Evolutionary conservation across 139 green algal species (phyloP), one percentile per base, ranked within the genome.

Genomic region (Chlamydomonas sphaeroides): DNA sequence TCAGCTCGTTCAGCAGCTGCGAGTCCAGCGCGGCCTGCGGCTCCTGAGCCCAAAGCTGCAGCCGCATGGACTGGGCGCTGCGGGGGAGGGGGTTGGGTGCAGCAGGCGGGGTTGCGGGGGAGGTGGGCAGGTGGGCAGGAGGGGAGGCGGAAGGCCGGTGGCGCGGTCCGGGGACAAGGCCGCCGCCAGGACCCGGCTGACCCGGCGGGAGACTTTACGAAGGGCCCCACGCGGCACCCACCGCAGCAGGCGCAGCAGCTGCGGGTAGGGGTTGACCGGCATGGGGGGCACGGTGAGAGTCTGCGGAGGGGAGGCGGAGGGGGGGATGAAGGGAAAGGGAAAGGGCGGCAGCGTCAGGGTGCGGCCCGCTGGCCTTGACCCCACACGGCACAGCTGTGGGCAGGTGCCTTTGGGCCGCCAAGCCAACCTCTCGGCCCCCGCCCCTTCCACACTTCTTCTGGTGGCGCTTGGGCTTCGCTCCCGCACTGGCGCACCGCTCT

Each of bases 231-330:
- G n/a, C n/a, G n/a, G n/a, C n/a, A n/a, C 82, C 33, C 62, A 90
- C 88, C 88, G n/a, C 48, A 92, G 65, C n/a, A 90, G 59, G 74
- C 89, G 77, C 53, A 92, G 49, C n/a, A 92, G 79, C 51, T 72
- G 51, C 30, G 85, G 85, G 82, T 70, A 92, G 35, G 88, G 88
- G 65, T 92, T 92, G 48, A 84, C 33, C 18, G 88, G 79, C 85
- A 89, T 65, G 17, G 88, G 88, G 20, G 88, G 88, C 25, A 86
- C 51, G 5, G 83, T 87, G 38, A 92, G 30, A 4, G 56, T 32
- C 65, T 65, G 65, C 2, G 32, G 69, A 26, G 15, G 39, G 3
- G 36, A 33, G 66, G 36, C 6, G 25, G n/a, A n/a, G n/a, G n/a
- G n/a, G n/a, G n/a, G n/a, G n/a, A n/a, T n/a, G n/a, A n/a, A n/a